phyloP scores from a whole-genome alignment of 495 filamentous ascomycete genomes.

The Talaromyces nanjingensis region DNA sequence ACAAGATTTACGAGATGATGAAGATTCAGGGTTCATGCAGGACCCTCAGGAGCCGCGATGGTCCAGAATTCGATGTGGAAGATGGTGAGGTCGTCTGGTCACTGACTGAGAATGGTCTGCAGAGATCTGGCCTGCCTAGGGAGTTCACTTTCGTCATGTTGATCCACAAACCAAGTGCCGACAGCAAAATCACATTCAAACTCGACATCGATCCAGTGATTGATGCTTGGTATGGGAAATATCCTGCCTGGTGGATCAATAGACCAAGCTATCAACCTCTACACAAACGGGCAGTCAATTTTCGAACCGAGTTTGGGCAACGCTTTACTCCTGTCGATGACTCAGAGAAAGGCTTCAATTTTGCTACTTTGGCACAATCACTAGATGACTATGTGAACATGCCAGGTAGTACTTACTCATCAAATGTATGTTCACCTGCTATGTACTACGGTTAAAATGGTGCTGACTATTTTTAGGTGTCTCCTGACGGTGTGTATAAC shows the following conservation, averaged over 20 bases:
- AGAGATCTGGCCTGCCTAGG: slow-evolving; percentile 44
- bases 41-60: slow-evolving; percentile 27
- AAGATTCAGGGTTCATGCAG: slow-evolving; percentile 45
- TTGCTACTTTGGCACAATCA: slow-evolving; percentile 27
- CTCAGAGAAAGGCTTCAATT: slow-evolving; percentile 30
- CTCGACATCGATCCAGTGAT: slow-evolving; percentile 37
- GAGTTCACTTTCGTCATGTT: slow-evolving; percentile 51
- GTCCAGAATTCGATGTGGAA: slow-evolving; percentile 30
- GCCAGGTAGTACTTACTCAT: slow-evolving; percentile 29
- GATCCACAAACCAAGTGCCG: slow-evolving; percentile 30
- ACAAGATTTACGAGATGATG: slow-evolving; percentile 47
- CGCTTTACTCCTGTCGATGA: slow-evolving; percentile 25
- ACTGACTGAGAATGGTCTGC: slow-evolving; percentile 43
- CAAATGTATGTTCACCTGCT: slow-evolving; percentile 16
- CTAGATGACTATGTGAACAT: slow-evolving; percentile 39
- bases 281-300: slow-evolving; percentile 23
- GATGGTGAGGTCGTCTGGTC: slow-evolving; percentile 45
- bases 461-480: slow-evolving; percentile 1
- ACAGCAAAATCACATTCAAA: slow-evolving; percentile 22
- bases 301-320: slow-evolving; percentile 30
- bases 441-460: not conserved
- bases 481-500: slow-evolving; percentile 10
- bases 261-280: slow-evolving; percentile 24
- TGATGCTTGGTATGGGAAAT: slow-evolving; percentile 25
- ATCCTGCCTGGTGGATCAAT: slow-evolving; percentile 25